Evolutionary conservation across 2,329 filamentous ascomycete species (phyloP), one percentile per base, ranked within the genome.

Genomic region (Colletotrichum tamarilloi): DNA sequence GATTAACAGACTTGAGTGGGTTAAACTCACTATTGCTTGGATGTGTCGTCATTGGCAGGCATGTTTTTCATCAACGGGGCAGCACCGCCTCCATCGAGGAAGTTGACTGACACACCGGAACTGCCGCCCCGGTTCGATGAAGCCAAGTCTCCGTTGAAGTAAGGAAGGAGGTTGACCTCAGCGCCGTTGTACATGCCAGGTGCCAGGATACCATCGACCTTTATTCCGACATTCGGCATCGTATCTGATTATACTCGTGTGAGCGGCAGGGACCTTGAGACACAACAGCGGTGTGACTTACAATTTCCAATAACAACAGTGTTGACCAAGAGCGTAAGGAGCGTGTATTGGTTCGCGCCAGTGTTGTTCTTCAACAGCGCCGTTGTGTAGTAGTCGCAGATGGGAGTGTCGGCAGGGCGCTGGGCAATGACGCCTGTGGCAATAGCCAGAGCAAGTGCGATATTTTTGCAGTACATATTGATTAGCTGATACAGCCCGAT

Each of bases 371-470:
- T 88, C 67, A 91, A 83, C 12, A 91, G 79, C n/a, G 87, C 86
- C 4, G 84, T 89, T 42, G 90, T 91, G 81, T 92, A 92, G 81
- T 91, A 90, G 82, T 92, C 90, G 81, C 90, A 92, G 76, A 92
- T 87, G 72, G 87, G 85, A 3, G 79, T 84, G 76, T 87, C 84
- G 14, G 78, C 63, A 3, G 87, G 87, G 57, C 88, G 85, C 79
- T 89, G 86, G 24, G 85, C 85, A 62, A 74, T 77, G 35, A 71
- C 79, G 32, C 74, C 74, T 74, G 75, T 75, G 55, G 76, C 77
- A 19, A 76, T 76, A 56, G 78, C 78, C 55, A 80, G 72, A 42
- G 79, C 78, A 32, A 77, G 66, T 8, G 75, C 46, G 30, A 75
- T 67, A 35, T 72, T 78, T 42, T 77, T 79, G 71, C 76, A 75